These are phyloP conservation scores for Fusarium pseudocircinatum DNA, from an alignment of 2,329 filamentous ascomycete species.

Conservation along the genomic window DNA sequence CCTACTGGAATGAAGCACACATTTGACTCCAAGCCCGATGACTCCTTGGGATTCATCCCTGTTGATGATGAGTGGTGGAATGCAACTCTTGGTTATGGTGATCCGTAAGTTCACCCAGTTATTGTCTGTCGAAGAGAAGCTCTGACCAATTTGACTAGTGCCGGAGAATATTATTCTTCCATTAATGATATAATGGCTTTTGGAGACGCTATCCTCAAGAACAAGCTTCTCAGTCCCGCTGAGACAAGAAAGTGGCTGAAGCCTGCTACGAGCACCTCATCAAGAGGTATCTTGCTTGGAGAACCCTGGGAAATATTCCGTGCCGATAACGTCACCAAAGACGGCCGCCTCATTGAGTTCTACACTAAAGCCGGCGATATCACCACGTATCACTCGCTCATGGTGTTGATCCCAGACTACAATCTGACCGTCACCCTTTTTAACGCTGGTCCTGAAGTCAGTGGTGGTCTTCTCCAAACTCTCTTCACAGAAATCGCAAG, in stretches of 20 bases:
- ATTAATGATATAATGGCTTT: slow-evolving; percentile 11
- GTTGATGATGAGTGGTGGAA: slow-evolving; percentile 20
- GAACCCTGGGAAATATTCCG: slow-evolving; percentile 19
- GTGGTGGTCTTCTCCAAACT: background rate
- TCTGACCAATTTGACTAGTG: background rate
- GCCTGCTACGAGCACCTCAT: background rate
- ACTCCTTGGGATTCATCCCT: slow-evolving; percentile 4
- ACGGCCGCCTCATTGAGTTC: slow-evolving; percentile 13
- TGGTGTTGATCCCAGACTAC: slow-evolving; percentile 8
- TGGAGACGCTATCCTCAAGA: background rate
- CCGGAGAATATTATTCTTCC: slow-evolving; percentile 8
- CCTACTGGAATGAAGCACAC: slow-evolving; percentile 8
- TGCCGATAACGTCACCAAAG: slow-evolving; percentile 13
- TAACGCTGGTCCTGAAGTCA: background rate
- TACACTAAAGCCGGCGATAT: slow-evolving; percentile 20
- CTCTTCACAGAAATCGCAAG: background rate
- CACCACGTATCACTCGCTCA: background rate
- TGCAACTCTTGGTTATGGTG: slow-evolving; percentile 3
- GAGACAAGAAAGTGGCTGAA: slow-evolving; percentile 23
- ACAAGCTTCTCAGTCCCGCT: background rate
- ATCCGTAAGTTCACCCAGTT: too few species aligned
- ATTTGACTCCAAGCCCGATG: background rate
- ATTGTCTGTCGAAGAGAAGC: too few species aligned
- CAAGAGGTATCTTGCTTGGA: background rate
- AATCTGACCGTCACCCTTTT: background rate